Base-by-base conservation (phyloP, 2,329 filamentous ascomycete genomes). In the Byssothecium circinans region DNA sequence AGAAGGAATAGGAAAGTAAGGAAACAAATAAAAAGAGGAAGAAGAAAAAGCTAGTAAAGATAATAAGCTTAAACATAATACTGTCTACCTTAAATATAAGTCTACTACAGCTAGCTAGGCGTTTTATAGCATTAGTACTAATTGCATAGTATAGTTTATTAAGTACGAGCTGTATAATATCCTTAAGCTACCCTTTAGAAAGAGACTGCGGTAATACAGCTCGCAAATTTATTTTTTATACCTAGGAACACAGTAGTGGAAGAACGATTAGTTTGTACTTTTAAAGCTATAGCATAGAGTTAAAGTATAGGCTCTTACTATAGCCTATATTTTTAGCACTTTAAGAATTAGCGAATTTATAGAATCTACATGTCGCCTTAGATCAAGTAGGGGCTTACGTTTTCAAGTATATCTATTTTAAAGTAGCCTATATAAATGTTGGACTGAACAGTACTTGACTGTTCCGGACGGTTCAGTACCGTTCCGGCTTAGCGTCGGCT, bases 91-190 rank as follows among this genome's bases (percentile, higher is more conserved):
- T 15, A 52, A 52, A 52, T 37, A 25, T 52, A 20, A 52, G 49
- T 52, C 41, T 44, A 52, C 39, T 41, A 22, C 30, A 12, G 45
- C 49, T 32, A 48, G 25, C 45, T 25, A 44, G 35, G 40, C 39
- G 35, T 47, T 52, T 50, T 47, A 50, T 43, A 34, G 48, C 30
- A 47, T 50, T 43, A 50, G 27, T 50, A 35, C 39, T 50, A 49
- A 49, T 45, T 45, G 29, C 29, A 50, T 29, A 46, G 39, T 27
- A 47, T 20, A 50, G 48, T 50, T 47, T 23, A 50, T 50, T 19
- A 50, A 50, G 43, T 50, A 50, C 29, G 25, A 46, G 43, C 33
- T 50, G 20, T 50, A 50, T 25, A 46, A 46, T 43, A 41, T 41
- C 22, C 47, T 50, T 46, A 19, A 46, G 25, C 43, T 50, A 14